Evolutionary conservation across 1,284 basidiomycete species (phyloP), one percentile per base, ranked within the genome.

Genomic region (Cutaneotrichosporon dermatis): DNA sequence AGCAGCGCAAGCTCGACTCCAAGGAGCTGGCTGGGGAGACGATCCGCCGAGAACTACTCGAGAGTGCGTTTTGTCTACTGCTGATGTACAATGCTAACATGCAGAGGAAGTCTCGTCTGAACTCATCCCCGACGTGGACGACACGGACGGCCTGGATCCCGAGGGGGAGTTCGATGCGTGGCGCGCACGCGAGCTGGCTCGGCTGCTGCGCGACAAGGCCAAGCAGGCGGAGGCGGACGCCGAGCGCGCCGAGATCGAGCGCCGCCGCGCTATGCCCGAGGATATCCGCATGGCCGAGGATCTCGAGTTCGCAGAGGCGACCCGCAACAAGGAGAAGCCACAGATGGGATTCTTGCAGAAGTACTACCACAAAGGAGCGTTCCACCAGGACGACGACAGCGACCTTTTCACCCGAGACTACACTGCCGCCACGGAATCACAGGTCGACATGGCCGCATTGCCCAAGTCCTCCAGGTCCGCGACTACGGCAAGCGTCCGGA

Each of bases 311-410:
- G 94, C 93, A 2, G 83, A 90, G 63, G 85, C 88, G 73, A 81
- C 84, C 43, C 82, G 94, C 55, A 87, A 88, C 55, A 70, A 64
- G 56, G 76, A 77, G 51, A 76, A 76, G 62, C 68, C 91, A 2
- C 82, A 89, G 63, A 90, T 93, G 75, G 89, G 87, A 69, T 98
- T 99, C 80, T 78, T 98, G 69, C 93, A 99, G 76, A 98, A 96
- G 79, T 99, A 97, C 76, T 98, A 93, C 85, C 96, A 99, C 82
- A 98, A 97, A 79, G 96, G 96, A 70, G 94, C 93, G 60, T 99
- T 99, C 82, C 93, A 96, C 78, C 91, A 90, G 83, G 91, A 88
- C 61, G 72, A 92, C 87, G 95, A 97, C 77, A 85, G 87, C 66
- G 92, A 97, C 54, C 86, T 99, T 64, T 84, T 97, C 68, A 84